Evolutionary conservation across 2,329 filamentous ascomycete species (phyloP).

Genomic region (Claviceps monticola): DNA sequence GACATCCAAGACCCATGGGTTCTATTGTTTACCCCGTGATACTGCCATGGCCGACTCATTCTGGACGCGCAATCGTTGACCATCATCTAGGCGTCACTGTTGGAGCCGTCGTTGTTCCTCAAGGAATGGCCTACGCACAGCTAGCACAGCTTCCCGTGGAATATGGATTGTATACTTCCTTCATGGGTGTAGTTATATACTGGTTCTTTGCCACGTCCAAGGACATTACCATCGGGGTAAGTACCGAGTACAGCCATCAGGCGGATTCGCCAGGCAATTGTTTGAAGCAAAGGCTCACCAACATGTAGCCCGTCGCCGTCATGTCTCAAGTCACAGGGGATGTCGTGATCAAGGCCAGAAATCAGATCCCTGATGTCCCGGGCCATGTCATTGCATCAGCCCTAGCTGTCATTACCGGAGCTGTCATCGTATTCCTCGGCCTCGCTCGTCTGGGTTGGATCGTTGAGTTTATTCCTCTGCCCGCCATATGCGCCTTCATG

Average conservation of each 20-base stretch:
- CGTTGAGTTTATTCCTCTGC: constrained; percentile 39
- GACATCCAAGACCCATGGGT: too few relatives aligned
- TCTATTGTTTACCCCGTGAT: too few relatives aligned
- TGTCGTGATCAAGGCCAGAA: constrained; percentile 27
- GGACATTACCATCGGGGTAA: constrained; percentile 69
- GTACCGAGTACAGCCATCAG: constrained; percentile 16
- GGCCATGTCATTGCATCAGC: constrained; percentile 33
- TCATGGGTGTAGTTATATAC: constrained; percentile 89
- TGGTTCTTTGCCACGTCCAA: constrained; percentile 98
- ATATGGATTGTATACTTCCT: constrained; percentile 55
- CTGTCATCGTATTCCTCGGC: constrained; percentile 34
- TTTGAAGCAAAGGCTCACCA: not conserved
- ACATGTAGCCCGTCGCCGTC: constrained; percentile 34
- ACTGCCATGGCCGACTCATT: not conserved
- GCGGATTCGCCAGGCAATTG: not conserved
- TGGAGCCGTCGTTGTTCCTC: constrained; percentile 39
- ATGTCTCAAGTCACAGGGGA: constrained; percentile 39
- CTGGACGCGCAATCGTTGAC: constrained; percentile 8
- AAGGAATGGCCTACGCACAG: constrained; percentile 39
- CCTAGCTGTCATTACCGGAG: constrained; percentile 33
- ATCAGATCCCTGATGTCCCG: constrained; percentile 23
- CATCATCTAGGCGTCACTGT: constrained; percentile 26
- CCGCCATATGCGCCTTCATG: constrained; percentile 40
- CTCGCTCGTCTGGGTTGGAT: constrained; percentile 38
- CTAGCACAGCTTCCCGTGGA: constrained; percentile 33